phyloP scores from a whole-genome alignment of 2,329 filamentous ascomycete genomes.

The Fusarium avenaceum region DNA sequence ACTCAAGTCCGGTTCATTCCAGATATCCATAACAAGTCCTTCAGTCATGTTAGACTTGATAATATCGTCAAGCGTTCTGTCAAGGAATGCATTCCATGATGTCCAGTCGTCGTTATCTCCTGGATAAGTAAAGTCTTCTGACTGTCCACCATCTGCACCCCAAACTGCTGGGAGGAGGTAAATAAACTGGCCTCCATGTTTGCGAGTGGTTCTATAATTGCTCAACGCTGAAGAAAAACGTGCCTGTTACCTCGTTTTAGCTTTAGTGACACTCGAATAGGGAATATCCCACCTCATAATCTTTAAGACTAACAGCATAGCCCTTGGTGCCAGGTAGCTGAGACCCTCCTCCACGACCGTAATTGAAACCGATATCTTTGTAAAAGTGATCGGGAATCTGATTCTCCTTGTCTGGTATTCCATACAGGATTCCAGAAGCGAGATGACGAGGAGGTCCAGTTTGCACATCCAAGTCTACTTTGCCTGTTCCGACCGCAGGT shows the following conservation, averaged over 20 bases:
- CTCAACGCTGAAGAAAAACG: constrained; percentile 26
- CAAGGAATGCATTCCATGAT: constrained; percentile 59
- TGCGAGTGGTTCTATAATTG: constrained; percentile 30
- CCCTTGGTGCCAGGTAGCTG: constrained; percentile 21
- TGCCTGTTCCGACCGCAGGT: constrained; percentile 9
- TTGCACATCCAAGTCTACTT: constrained; percentile 4
- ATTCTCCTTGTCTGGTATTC: constrained; percentile 28
- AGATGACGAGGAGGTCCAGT: constrained; percentile 26
- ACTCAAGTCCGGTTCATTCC: constrained; percentile 66
- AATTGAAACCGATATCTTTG: constrained; percentile 31
- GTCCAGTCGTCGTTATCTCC: constrained; percentile 65
- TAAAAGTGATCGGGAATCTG: constrained; percentile 29
- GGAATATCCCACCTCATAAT: constrained; percentile 8
- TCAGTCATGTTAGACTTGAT: constrained; percentile 55
- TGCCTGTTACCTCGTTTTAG: constrained; percentile 1
- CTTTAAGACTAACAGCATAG: constrained; percentile 2
- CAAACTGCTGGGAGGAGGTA: constrained; percentile 62
- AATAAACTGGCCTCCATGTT: constrained; percentile 60
- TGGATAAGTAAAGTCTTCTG: constrained; percentile 56
- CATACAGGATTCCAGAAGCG: constrained; percentile 33
- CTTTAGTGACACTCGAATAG: too few relatives aligned
- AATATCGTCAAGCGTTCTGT: constrained; percentile 55
- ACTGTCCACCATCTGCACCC: constrained; percentile 61
- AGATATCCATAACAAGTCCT: constrained; percentile 62
- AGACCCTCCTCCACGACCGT: constrained; percentile 29